Evolutionary conservation across 208 protist species (phyloP), one percentile per base, ranked within the genome.

Genomic region (Porcisia hertigi): DNA sequence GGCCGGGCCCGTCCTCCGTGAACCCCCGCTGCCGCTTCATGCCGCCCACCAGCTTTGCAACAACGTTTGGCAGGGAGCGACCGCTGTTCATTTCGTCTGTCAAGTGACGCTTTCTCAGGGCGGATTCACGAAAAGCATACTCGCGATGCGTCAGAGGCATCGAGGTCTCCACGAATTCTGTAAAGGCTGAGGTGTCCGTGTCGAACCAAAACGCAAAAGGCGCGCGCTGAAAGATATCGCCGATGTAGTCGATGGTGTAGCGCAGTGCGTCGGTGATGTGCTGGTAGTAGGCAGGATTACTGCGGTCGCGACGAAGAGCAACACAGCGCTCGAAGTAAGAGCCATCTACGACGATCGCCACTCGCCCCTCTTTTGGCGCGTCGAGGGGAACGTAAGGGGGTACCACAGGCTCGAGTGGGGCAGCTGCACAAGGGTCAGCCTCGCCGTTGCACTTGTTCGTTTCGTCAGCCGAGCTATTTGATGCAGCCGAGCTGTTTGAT

Each of bases 121-220:
- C 74, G 23, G 71, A 84, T 59, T 93, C 88, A 62, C 81, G 85
- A 43, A 95, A 90, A 43, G 86, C 85, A 6, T 67, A 70, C 69
- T 89, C 85, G 57, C 93, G 82, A 76, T 93, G 85, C 9, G 82
- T 77, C 39, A 93, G 78, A n/a, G 89, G 86, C 78, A 94, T 88
- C 43, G 84, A 88, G n/a, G 75, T 91, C 82, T 95, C 86, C 53
- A 95, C 75, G 75, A 93, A 95, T 71, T 93, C 85, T 25, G 79
- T 86, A 66, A 97, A 95, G 55, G 88, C 87, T 3, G 82, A 74
- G 12, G 91, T 91, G 75, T 94, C 88, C 0, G 88, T 95, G 82
- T 97, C 93, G 62, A 95, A 95, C 93, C 93, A 97, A 74, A 87
- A 95, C 20, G 85, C 93, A 58, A 94, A 83, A 7, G 90, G 89